Conservation (phyloP, 768 basidiomycete species). For the Russula lepida region DNA sequence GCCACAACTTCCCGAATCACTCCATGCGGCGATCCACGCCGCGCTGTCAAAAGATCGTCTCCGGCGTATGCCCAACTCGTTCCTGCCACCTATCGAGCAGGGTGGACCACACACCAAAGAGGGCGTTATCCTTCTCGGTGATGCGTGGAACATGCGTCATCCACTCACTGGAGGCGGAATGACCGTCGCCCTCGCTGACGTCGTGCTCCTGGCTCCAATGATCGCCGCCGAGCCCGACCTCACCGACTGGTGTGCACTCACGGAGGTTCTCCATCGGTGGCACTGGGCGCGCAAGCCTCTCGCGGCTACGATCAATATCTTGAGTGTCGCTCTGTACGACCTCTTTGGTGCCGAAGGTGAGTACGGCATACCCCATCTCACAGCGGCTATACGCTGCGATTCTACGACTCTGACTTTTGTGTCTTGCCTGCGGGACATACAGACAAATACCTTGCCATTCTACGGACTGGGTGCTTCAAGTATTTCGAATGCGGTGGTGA, state of each 20-base stretch:
- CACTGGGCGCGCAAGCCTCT: constrained; percentile 82
- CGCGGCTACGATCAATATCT: constrained; percentile 80
- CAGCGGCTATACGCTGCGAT: neutral
- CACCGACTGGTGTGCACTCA: constrained; percentile 45
- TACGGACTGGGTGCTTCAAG: constrained; percentile 87
- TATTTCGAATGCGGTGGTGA: constrained; percentile 94
- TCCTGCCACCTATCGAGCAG: constrained; percentile 75
- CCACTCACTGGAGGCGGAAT: constrained; percentile 97
- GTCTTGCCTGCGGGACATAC: neutral
- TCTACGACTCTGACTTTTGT: neutral
- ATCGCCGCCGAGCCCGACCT: constrained; percentile 39
- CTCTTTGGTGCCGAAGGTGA: constrained; percentile 88
- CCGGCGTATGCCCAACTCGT: constrained; percentile 92
- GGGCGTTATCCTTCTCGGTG: constrained; percentile 81
- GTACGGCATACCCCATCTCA: constrained; percentile 25
- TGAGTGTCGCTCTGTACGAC: constrained; percentile 90
- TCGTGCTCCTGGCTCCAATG: constrained; percentile 60
- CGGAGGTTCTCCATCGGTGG: constrained; percentile 56
- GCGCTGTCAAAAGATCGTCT: constrained; percentile 77
- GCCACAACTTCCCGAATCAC: constrained; percentile 69
- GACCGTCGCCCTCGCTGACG: constrained; percentile 90
- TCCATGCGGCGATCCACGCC: constrained; percentile 54
- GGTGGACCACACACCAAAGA: constrained; percentile 39
- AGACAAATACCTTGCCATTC: constrained; percentile 55
- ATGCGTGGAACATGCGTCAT: constrained; percentile 99